A percentile compares a stretch with the other conserved stretches of the same genome.
Conservation (phyloP, 2,329 filamentous ascomycete genomes). For the Colletotrichum sp. region DNA sequence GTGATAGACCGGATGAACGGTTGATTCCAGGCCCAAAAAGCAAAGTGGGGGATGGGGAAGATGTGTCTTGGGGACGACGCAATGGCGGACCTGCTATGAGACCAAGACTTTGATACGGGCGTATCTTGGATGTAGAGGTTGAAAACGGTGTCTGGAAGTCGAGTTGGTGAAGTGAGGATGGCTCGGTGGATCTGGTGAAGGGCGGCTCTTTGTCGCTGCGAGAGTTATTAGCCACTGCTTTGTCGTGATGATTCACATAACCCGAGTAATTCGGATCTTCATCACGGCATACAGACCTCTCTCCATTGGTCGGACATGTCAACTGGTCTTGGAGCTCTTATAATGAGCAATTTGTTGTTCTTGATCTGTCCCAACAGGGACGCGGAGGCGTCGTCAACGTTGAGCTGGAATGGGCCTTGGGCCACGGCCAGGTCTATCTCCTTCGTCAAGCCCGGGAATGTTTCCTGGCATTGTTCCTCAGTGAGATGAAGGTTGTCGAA, state of each 20-base stretch:
- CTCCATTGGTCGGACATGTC: conserved; percentile 51
- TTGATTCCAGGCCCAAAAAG: conserved; percentile 59
- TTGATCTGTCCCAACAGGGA: conserved; percentile 40
- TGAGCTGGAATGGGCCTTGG: conserved; percentile 47
- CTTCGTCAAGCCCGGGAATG: conserved; percentile 51
- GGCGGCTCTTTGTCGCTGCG: conserved; percentile 52
- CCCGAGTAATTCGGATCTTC: not conserved
- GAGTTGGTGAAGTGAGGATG: conserved; percentile 51
- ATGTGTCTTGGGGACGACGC: conserved; percentile 36
- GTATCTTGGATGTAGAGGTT: conserved; percentile 57
- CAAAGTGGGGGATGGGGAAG: conserved; percentile 62
- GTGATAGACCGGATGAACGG: conserved; percentile 52
- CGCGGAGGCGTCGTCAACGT: conserved; percentile 29
- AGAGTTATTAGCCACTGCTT: not conserved
- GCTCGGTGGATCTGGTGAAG: conserved; percentile 60
- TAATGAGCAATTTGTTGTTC: conserved; percentile 43
- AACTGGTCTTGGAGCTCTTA: conserved; percentile 42
- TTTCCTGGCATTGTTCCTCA: conserved; percentile 43
- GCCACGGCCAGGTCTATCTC: conserved; percentile 51
- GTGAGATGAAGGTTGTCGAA: conserved; percentile 42
- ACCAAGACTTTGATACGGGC: conserved; percentile 46
- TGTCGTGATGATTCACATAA: not conserved
- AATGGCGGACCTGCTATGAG: conserved; percentile 51
- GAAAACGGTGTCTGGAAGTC: conserved; percentile 56
- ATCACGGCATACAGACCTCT: conserved; percentile 26